Conservation (phyloP, 2,329 filamentous ascomycete species). For the Botrytis medusae region DNA sequence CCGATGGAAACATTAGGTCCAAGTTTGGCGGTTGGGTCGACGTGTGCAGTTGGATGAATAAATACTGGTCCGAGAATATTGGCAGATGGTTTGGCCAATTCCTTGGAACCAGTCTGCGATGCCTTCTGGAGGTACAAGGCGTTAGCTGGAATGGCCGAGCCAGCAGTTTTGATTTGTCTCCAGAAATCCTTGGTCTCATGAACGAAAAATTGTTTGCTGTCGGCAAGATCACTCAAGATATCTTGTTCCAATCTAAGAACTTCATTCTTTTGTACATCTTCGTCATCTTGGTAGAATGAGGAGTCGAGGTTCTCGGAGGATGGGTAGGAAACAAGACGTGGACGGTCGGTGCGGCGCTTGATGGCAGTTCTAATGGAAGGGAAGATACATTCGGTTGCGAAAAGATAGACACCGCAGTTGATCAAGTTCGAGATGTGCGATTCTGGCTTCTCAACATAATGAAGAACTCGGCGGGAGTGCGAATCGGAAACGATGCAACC, state of each 20-base stretch:
- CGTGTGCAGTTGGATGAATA: slow-evolving; percentile 86
- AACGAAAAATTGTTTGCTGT: slow-evolving; percentile 97
- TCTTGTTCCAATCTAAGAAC: slow-evolving; percentile 96
- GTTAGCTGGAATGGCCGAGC: slow-evolving; percentile 94
- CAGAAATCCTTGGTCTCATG: slow-evolving; percentile 99
- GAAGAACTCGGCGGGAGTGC: slow-evolving; percentile 90
- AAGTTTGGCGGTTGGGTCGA: slow-evolving; percentile 93
- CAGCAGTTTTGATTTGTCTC: slow-evolving; percentile 99
- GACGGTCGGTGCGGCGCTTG: slow-evolving; percentile 90
- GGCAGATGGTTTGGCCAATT: slow-evolving; percentile 79
- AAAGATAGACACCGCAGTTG: slow-evolving; percentile 99
- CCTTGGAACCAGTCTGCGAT: slow-evolving; percentile 75
- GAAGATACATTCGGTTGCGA: slow-evolving; percentile 93
- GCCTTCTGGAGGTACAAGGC: slow-evolving; percentile 95
- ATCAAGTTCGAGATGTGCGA: slow-evolving; percentile 97
- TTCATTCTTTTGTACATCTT: slow-evolving; percentile 74
- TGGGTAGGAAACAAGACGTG: slow-evolving; percentile 89
- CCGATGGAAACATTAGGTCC: slow-evolving; percentile 96
- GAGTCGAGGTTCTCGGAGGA: slow-evolving; percentile 89
- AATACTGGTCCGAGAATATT: slow-evolving; percentile 91
- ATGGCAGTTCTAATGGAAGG: slow-evolving; percentile 91
- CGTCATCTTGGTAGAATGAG: slow-evolving; percentile 65
- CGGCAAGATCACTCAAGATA: slow-evolving; percentile 90
- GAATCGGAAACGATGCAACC: slow-evolving; percentile 95
- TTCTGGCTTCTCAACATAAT: slow-evolving; percentile 99